Conservation (phyloP, 2,329 filamentous ascomycete genomes). For the Microdochium bolleyi region DNA sequence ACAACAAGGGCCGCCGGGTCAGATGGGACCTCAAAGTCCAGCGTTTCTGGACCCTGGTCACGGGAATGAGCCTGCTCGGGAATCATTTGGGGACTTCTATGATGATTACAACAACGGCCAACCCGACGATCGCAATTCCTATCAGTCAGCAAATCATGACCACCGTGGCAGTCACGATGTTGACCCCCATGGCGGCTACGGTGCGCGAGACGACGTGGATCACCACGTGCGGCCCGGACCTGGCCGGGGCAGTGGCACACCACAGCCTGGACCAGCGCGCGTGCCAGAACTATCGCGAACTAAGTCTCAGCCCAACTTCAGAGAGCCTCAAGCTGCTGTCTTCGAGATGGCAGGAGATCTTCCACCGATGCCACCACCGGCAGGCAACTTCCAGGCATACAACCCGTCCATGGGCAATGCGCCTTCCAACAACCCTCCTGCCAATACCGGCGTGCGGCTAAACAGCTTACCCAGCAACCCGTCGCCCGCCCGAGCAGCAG, state of each 20-base stretch:
- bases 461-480: slow-evolving; percentile 16
- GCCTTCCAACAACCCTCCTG: not conserved
- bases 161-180: slow-evolving; percentile 12
- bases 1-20: slow-evolving; percentile 24
- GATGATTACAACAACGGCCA: slow-evolving; percentile 43
- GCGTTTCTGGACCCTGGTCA: slow-evolving; percentile 23
- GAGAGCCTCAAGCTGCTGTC: slow-evolving; percentile 56
- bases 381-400: slow-evolving; percentile 22
- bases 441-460: slow-evolving; percentile 1
- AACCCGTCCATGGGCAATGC: slow-evolving; percentile 10
- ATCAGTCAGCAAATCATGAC: slow-evolving; percentile 10
- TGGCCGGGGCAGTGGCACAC: slow-evolving; percentile 21
- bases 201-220: slow-evolving; percentile 25
- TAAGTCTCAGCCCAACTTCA: slow-evolving; percentile 60
- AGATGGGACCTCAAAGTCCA: slow-evolving; percentile 7
- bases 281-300: slow-evolving; percentile 48
- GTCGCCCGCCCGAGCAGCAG: slow-evolving; percentile 15
- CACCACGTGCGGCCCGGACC: slow-evolving; percentile 32
- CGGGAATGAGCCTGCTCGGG: slow-evolving; percentile 22
- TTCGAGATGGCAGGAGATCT: slow-evolving; percentile 66
- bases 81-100: slow-evolving; percentile 43
- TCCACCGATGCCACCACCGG: slow-evolving; percentile 38
- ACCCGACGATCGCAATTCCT: slow-evolving; percentile 6
- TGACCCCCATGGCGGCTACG: slow-evolving; percentile 4
- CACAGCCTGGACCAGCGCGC: slow-evolving; percentile 41